phyloP scores from a whole-genome alignment of 2,329 filamentous ascomycete species.

The Gyromitra esculenta region DNA sequence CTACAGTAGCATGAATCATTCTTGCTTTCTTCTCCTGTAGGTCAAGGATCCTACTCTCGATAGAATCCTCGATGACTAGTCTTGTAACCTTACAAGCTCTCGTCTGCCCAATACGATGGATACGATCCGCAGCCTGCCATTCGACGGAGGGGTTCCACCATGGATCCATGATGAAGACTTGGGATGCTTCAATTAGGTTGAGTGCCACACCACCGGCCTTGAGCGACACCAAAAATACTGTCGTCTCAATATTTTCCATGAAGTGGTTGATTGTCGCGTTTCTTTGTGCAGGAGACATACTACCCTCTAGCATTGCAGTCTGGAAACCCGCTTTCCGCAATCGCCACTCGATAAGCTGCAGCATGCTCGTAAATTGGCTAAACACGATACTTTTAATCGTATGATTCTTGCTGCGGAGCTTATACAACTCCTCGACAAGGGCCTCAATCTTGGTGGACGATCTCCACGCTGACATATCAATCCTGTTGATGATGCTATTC shows the following conservation, averaged over 20 bases:
- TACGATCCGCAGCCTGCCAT: conserved; percentile 95
- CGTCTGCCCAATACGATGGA: conserved; percentile 93
- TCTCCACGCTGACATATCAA: conserved; percentile 99
- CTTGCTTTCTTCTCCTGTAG: conserved; percentile 98
- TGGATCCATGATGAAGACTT: conserved; percentile 96
- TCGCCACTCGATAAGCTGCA: conserved; percentile 62
- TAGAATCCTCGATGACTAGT: conserved; percentile 94
- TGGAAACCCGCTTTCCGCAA: conserved; percentile 95
- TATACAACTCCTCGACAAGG: conserved; percentile 91
- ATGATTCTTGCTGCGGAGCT: conserved; percentile 87
- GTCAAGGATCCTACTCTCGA: conserved; percentile 93
- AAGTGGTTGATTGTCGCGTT: conserved; percentile 94
- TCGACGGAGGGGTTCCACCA: conserved; percentile 99
- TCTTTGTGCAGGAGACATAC: conserved; percentile 92
- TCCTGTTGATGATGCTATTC: conserved; percentile 96
- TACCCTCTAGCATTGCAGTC: conserved; percentile 97
- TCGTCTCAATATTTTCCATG: conserved; percentile 92
- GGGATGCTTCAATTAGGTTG: conserved; percentile 92
- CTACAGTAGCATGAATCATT: conserved; percentile 97
- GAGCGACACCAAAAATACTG: conserved; percentile 94
- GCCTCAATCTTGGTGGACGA: conserved; percentile 98
- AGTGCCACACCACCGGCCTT: conserved; percentile 96
- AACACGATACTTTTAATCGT: conserved; percentile 94
- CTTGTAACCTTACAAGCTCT: conserved; percentile 94
- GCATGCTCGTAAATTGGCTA: conserved; percentile 97